Evolutionary conservation across 1,139 yeast genomes (phyloP), one percentile per base, ranked within the genome.

Genomic region (Zygoascus meyerae): DNA sequence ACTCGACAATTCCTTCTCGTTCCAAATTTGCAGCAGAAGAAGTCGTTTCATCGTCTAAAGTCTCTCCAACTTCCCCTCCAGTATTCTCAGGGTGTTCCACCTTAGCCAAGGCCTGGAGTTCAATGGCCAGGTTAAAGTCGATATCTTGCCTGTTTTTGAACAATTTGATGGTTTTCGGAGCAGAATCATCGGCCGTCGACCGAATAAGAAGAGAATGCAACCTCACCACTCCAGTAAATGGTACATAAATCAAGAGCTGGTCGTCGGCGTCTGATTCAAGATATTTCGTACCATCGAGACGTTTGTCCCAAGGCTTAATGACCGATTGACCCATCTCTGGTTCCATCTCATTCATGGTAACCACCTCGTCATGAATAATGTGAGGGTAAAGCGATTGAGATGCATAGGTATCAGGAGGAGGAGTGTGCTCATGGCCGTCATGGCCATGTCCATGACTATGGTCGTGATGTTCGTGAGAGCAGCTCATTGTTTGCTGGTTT

Each of bases 261-360:
- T 83, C 78, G 60, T 92, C 97, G 3, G 85, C 80, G 62, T 90
- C 97, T 1, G 90, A 80, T 58, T 75, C 77, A 33, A 89, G 68
- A 34, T 71, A 72, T 8, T 75, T 21, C 2, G 66, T 68, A 1
- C 63, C 63, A 8, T 64, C 69, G 14, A 67, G 62, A 2, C 74
- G 62, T 33, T 73, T 64, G 35, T 73, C 71, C 72, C 87, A 85
- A 3, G 83, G 60, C 50, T 75, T 70, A 38, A 72, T 64, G 3
- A 83, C 61, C 8, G 75, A 44, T 12, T 57, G 56, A 2, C 69
- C 84, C 1, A 71, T 72, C 14, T 70, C 71, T 0, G 72, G 73
- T 50, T 78, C 80, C 7, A 71, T 69, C 41, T 81, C 71, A 58
- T 90, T 92, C 49, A 87, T 69, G 0, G 84, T 86, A 1, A 78